Percentiles rank a stretch among this genome's conserved stretches.
These are phyloP conservation scores for Suaeda aralocaspica DNA, from an alignment of 148 eudicot genomes.

Conservation along the genomic window DNA sequence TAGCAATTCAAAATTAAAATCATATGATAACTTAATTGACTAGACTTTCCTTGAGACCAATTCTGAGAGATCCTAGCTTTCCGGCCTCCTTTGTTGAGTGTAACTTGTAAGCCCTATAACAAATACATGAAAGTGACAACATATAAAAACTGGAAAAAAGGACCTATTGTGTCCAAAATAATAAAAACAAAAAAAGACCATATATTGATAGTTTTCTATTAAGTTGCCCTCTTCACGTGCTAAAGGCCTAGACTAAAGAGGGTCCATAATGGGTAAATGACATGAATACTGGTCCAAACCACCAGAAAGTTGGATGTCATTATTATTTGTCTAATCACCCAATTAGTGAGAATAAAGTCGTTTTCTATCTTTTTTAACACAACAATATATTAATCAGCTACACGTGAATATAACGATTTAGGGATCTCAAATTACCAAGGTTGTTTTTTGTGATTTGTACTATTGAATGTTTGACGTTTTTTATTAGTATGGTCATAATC, in stretches of 20 bases:
- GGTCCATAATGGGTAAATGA: not conserved
- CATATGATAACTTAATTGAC: no score
- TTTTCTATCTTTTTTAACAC: not conserved
- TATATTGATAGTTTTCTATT: not conserved
- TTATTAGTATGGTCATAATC: not conserved
- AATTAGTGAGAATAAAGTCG: not conserved
- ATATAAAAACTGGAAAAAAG: not conserved
- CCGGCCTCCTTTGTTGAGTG: no score
- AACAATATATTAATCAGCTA: constrained; percentile 8
- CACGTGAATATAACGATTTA: constrained; percentile 17
- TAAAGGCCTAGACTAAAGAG: not conserved
- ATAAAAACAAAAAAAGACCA: not conserved
- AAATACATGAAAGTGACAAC: no score
- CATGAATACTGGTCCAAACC: not conserved
- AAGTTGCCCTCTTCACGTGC: constrained; percentile 3
- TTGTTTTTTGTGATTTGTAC: not conserved
- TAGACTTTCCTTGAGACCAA: no score
- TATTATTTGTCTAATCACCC: not conserved
- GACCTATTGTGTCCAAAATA: constrained; percentile 14
- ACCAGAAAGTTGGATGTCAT: not conserved
- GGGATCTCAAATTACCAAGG: not conserved
- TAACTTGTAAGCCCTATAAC: no score
- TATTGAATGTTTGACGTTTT: not conserved
- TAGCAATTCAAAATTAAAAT: no score
- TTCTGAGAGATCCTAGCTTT: no score